Percentiles rank a stretch among this genome's conserved stretches.
Evolutionary conservation across 345 rosid species (phyloP).

Genomic region (Euphorbia lathyris): DNA sequence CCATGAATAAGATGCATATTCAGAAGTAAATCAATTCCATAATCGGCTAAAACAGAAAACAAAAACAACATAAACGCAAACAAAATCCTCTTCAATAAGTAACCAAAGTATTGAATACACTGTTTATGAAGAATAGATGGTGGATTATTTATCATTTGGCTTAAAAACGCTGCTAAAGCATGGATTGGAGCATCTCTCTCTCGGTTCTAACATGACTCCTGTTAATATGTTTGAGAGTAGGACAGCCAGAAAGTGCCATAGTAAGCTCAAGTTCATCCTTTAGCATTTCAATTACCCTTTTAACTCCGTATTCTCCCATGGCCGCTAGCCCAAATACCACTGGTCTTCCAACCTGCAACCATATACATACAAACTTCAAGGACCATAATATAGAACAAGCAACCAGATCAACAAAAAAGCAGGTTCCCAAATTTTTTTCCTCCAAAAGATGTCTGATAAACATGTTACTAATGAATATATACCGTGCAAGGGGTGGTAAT

Average conservation of each 20-base stretch:
- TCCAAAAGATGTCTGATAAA: no score
- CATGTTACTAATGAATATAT: no score
- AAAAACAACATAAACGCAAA: no score
- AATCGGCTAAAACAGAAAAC: no score
- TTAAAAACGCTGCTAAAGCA: slow-evolving; percentile 31
- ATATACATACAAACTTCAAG: neutral
- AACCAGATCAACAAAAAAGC: no score
- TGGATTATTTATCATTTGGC: neutral
- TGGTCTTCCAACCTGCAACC: slow-evolving; percentile 85
- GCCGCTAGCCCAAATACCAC: slow-evolving; percentile 68
- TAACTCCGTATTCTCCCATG: slow-evolving; percentile 69
- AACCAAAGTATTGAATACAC: neutral
- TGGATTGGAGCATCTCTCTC: slow-evolving; percentile 43
- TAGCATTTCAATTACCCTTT: slow-evolving; percentile 59
- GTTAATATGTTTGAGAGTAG: slow-evolving; percentile 49
- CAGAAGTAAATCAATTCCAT: no score
- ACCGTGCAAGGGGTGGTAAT: no score
- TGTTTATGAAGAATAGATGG: neutral
- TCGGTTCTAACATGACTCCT: slow-evolving; percentile 55
- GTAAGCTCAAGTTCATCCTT: slow-evolving; percentile 74
- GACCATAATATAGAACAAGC: neutral
- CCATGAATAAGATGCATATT: no score
- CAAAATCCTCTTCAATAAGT: neutral
- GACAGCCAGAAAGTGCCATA: slow-evolving; percentile 81
- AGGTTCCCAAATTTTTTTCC: no score